These are phyloP conservation scores for Thymus mandschuricus DNA, from an alignment of 257 asterid genomes.

Conservation along the genomic window DNA sequence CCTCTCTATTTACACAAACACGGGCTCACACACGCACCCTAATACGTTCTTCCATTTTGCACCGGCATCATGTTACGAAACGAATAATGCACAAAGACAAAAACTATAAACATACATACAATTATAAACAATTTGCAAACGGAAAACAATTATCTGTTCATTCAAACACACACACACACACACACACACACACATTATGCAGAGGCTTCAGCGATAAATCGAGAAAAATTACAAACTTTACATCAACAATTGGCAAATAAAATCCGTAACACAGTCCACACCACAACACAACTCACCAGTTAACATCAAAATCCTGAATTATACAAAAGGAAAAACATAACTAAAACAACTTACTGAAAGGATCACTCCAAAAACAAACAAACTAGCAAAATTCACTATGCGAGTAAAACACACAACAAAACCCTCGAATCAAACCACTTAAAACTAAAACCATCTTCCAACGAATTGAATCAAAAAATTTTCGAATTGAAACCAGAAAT, in stretches of 20 bases:
- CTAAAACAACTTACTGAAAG: not conserved
- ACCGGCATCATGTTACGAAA: not conserved
- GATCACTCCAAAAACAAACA: too few relatives aligned
- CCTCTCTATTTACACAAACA: too few relatives aligned
- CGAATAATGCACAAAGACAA: not conserved
- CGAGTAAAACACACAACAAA: not conserved
- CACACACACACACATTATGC: not conserved
- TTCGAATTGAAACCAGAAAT: not conserved
- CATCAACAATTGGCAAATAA: not conserved
- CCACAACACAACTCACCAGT: not conserved
- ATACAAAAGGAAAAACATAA: not conserved
- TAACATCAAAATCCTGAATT: conserved; percentile 12
- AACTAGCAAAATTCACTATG: too few relatives aligned
- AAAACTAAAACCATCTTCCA: conserved; percentile 19
- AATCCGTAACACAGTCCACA: not conserved
- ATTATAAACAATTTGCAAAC: conserved; percentile 3
- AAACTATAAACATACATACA: not conserved
- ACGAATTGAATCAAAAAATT: conserved; percentile 10
- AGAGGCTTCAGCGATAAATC: not conserved
- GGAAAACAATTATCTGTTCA: not conserved
- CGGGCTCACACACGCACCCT: too few relatives aligned
- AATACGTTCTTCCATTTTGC: not conserved
- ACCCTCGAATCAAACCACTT: conserved; percentile 23
- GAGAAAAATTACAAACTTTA: not conserved
- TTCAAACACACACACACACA: not conserved